These are phyloP conservation scores for Epichloe sylvatica DNA, from an alignment of 2,329 filamentous ascomycete species.

Conservation along the genomic window DNA sequence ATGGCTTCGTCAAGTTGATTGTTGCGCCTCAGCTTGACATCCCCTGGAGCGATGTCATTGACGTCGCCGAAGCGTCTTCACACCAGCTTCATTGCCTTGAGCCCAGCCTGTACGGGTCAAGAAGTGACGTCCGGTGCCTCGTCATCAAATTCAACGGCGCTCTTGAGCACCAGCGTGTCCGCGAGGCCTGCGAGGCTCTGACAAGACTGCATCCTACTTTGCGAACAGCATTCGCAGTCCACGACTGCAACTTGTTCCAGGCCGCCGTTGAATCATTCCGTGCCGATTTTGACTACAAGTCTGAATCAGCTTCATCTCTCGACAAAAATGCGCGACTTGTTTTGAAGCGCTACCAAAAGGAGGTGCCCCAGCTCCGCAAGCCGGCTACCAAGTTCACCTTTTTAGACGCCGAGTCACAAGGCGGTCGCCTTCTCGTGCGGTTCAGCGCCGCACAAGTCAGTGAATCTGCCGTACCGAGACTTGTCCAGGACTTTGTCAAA, in stretches of 20 bases:
- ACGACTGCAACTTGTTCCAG: constrained; percentile 34
- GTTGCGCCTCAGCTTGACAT: constrained; percentile 30
- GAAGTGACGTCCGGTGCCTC: constrained; percentile 33
- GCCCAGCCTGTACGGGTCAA: constrained; percentile 28
- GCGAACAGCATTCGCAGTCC: constrained; percentile 37
- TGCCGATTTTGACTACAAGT: constrained; percentile 30
- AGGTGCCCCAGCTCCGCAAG: constrained; percentile 25
- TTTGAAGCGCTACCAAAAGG: constrained; percentile 28
- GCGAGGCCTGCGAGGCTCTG: constrained; percentile 32
- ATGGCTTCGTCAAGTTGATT: constrained; percentile 25
- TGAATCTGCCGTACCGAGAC: constrained; percentile 28
- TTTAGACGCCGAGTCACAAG: constrained; percentile 33
- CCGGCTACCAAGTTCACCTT: constrained; percentile 38
- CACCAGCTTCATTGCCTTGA: constrained; percentile 36
- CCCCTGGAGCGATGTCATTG: constrained; percentile 28
- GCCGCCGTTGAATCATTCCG: constrained; percentile 29
- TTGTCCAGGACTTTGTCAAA: constrained; percentile 34
- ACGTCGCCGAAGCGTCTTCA: constrained; percentile 34
- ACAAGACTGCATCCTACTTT: constrained; percentile 35
- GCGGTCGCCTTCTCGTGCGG: constrained; percentile 33
- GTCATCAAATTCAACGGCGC: constrained; percentile 33
- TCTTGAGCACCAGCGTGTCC: constrained; percentile 28
- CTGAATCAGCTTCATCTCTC: constrained; percentile 27
- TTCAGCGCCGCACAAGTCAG: constrained; percentile 37
- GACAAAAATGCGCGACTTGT: constrained; percentile 24